Conservation (phyloP, 2,329 filamentous ascomycete genomes). For the Cercospora berteroae region DNA sequence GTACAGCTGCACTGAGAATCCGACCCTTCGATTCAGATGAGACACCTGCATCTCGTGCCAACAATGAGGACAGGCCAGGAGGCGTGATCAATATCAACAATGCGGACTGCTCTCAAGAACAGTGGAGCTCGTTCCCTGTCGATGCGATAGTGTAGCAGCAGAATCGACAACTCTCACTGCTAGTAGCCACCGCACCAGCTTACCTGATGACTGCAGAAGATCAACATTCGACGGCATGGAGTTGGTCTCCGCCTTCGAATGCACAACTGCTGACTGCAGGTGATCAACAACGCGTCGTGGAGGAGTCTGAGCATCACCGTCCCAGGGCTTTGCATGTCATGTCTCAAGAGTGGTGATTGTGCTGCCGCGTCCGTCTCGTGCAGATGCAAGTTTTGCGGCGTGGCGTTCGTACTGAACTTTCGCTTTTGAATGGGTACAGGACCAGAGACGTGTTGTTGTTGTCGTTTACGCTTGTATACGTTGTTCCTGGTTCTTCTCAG, state of each 20-base stretch:
- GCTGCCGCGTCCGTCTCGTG: not conserved
- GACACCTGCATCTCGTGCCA: not conserved
- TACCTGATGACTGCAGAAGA: not conserved
- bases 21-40: not conserved
- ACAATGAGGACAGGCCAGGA: not conserved
- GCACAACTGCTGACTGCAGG: not conserved
- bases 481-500: not conserved
- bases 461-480: not conserved
- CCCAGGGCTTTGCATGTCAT: not conserved
- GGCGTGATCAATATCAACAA: too few species aligned
- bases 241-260: not conserved
- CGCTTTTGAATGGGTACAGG: not conserved
- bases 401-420: not conserved
- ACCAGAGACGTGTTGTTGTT: not conserved
- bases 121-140: not conserved
- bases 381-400: not conserved
- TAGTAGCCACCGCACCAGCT: not conserved
- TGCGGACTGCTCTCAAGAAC: too few species aligned
- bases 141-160: not conserved
- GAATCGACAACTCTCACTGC: not conserved
- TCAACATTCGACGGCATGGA: not conserved
- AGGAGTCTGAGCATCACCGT: not conserved
- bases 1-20: not conserved
- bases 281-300: not conserved
- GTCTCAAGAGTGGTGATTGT: not conserved